Evolutionary conservation across 331 rosid species (phyloP).

Genomic region (Prunus yedoensis): DNA sequence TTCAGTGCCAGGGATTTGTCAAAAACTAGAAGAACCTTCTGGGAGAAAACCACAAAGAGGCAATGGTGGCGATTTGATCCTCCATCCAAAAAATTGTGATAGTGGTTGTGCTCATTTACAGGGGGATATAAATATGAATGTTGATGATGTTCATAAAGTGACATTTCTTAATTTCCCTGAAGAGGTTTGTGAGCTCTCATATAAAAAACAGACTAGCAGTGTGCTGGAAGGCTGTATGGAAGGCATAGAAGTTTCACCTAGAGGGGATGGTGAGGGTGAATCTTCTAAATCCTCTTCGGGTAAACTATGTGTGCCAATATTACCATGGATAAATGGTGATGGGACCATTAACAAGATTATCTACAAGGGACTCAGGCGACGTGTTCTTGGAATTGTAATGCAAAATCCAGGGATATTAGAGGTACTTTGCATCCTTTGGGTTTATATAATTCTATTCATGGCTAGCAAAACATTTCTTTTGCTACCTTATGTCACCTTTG

Average conservation of each 20-base stretch:
- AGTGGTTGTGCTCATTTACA: conserved; percentile 25
- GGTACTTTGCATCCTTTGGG: conserved; percentile 42
- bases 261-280: conserved; percentile 36
- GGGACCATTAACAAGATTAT: conserved; percentile 73
- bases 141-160: conserved; percentile 64
- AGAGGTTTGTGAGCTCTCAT: conserved; percentile 32
- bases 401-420: conserved; percentile 92
- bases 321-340: conserved; percentile 97
- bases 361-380: conserved; percentile 73
- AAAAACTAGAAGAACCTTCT: conserved; percentile 42
- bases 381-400: conserved; percentile 88
- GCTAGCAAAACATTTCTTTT: background rate
- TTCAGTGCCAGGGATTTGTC: conserved; percentile 36
- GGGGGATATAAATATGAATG: conserved; percentile 29
- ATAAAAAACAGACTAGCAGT: conserved; percentile 38
- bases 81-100: conserved; percentile 25
- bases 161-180: conserved; percentile 77
- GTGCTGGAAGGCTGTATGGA: conserved; percentile 32
- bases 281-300: conserved; percentile 31
- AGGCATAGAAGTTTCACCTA: conserved; percentile 35
- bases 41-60: conserved; percentile 33
- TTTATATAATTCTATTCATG: background rate
- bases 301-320: conserved; percentile 65
- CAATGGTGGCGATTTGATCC: conserved; percentile 21
- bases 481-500: background rate